phyloP scores from a whole-genome alignment of 768 basidiomycete genomes.

The Lactarius trivialis region DNA sequence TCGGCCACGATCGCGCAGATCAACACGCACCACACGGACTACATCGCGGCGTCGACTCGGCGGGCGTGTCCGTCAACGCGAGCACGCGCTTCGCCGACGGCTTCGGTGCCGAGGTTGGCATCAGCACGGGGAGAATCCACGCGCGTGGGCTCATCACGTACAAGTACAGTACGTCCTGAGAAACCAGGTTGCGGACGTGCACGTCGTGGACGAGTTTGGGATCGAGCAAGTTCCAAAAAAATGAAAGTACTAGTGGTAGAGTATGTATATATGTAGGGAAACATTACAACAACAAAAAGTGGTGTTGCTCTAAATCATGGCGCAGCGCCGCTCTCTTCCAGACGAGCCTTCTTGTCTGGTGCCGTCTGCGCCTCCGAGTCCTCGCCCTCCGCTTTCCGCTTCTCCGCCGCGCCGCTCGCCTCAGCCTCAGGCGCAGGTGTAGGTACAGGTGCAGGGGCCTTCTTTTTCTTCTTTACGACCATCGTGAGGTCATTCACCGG shows the following conservation, averaged over 20 bases:
- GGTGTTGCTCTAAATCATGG: conserved; percentile 17
- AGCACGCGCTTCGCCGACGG: conserved; percentile 96
- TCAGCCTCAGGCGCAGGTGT: conserved; percentile 33
- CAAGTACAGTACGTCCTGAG: conserved; percentile 94
- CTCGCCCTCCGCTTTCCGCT: conserved; percentile 68
- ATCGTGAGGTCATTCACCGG: conserved; percentile 80
- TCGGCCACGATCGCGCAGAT: conserved; percentile 77
- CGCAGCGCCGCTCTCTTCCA: conserved; percentile 35
- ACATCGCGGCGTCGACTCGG: conserved; percentile 91
- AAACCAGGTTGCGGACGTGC: conserved; percentile 68
- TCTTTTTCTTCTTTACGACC: conserved; percentile 85
- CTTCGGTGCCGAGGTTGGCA: conserved; percentile 97
- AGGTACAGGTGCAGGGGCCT: conserved; percentile 25
- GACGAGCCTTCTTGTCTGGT: conserved; percentile 59
- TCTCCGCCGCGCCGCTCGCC: conserved; percentile 31
- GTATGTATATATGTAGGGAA: conserved; percentile 3
- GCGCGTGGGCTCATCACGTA: conserved; percentile 95
- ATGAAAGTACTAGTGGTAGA: conserved; percentile 1
- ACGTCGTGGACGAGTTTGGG: conserved; percentile 85
- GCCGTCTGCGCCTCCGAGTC: conserved; percentile 38
- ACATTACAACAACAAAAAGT: neutral
- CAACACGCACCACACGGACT: conserved; percentile 89
- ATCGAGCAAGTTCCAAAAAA: conserved; percentile 38
- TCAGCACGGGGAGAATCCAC: conserved; percentile 94
- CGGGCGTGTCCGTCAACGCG: conserved; percentile 91